Percentiles rank a stretch among this genome's conserved stretches.
These are phyloP conservation scores for Spathaspora sp. DNA, from an alignment of 805 yeast species.

Conservation along the genomic window DNA sequence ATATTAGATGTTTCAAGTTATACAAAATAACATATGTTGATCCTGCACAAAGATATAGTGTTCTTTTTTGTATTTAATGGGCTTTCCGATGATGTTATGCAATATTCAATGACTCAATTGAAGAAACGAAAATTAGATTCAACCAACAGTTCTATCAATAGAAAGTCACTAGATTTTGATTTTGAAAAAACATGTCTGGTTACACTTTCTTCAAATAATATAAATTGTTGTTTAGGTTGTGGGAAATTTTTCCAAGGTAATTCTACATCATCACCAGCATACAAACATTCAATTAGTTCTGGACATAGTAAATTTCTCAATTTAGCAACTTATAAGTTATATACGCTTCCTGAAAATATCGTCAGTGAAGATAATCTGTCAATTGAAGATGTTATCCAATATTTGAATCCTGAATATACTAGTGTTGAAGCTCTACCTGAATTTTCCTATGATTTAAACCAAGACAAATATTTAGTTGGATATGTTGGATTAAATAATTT, in stretches of 20 bases:
- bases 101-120: background rate
- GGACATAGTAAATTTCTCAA: conserved; percentile 64
- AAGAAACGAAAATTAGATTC: background rate
- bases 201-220: conserved; percentile 55
- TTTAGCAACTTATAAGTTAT: conserved; percentile 46
- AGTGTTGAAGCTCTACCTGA: conserved; percentile 26
- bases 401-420: conserved; percentile 50
- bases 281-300: conserved; percentile 58
- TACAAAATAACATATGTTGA: too few species aligned
- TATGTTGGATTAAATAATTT: conserved; percentile 61
- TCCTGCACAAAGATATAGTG: too few species aligned
- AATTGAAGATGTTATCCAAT: conserved; percentile 47
- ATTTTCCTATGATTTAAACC: conserved; percentile 39
- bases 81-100: too few species aligned
- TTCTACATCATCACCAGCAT: conserved; percentile 60
- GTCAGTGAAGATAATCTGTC: conserved; percentile 24
- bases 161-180: conserved; percentile 59
- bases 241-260: conserved; percentile 74
- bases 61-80: too few species aligned
- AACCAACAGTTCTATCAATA: conserved; percentile 42
- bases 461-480: conserved; percentile 54
- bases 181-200: conserved; percentile 63
- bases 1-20: too few species aligned
- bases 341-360: conserved; percentile 61
- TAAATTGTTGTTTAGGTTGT: conserved; percentile 71